A percentile compares a stretch with the other conserved stretches of the same genome.
Conservation (phyloP, 1,284 basidiomycete species). For the Leccinum proximum region DNA sequence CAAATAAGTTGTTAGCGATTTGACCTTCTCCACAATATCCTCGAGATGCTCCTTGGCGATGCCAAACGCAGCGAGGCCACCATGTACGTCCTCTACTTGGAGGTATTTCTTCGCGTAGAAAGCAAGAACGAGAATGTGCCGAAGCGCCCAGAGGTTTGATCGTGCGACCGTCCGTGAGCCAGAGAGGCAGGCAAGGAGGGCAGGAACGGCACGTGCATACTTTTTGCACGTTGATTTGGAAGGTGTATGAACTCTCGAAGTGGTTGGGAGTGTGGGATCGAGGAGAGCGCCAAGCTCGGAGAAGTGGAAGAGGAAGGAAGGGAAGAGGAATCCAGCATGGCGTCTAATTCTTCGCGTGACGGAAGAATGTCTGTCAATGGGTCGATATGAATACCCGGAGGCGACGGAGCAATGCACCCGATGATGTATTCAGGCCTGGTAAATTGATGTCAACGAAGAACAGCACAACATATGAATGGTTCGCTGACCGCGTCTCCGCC, state of each 20-base stretch:
- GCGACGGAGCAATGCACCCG: constrained; percentile 30
- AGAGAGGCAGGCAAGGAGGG: constrained; percentile 57
- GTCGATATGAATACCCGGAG: constrained; percentile 33
- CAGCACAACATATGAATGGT: constrained; percentile 17
- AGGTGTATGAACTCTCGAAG: constrained; percentile 29
- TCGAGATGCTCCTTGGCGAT: constrained; percentile 23
- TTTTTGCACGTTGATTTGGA: constrained; percentile 45
- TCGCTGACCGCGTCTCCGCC: constrained; percentile 36
- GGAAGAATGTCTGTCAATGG: constrained; percentile 53
- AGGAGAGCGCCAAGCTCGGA: constrained; percentile 63
- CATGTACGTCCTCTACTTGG: constrained; percentile 45
- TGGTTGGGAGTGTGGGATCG: constrained; percentile 56
- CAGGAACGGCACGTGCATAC: constrained; percentile 65
- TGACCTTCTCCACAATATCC: constrained; percentile 47
- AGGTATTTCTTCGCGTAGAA: constrained; percentile 55
- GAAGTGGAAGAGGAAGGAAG: constrained; percentile 50
- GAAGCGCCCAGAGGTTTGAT: constrained; percentile 57
- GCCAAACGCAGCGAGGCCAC: constrained; percentile 41
- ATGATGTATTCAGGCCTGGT: constrained; percentile 50
- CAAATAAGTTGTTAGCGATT: constrained; percentile 68
- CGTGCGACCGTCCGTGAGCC: constrained; percentile 60
- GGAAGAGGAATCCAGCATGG: constrained; percentile 37
- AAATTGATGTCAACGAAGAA: background rate
- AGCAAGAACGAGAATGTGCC: constrained; percentile 59
- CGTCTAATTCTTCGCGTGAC: constrained; percentile 41